Conservation (phyloP, 1,284 basidiomycete species). For the Ceratobasidium papillatum region DNA sequence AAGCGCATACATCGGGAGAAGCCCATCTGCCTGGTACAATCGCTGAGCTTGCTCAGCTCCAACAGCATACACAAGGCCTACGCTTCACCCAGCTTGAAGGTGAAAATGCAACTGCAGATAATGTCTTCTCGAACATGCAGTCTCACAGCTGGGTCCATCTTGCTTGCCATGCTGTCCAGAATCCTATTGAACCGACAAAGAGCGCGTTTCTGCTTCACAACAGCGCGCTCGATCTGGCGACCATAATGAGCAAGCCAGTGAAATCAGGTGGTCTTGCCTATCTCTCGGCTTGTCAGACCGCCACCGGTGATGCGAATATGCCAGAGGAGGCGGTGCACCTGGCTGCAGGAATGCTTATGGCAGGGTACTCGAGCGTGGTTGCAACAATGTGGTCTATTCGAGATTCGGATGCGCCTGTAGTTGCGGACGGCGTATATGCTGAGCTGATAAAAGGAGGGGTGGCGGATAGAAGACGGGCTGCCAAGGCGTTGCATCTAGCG, state of each 20-base stretch:
- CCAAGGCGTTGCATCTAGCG: background rate
- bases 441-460: background rate
- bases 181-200: background rate
- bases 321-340: constrained; percentile 17
- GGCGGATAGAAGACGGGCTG: background rate
- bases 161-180: constrained; percentile 24
- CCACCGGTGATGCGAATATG: constrained; percentile 13
- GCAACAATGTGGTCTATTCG: constrained; percentile 9
- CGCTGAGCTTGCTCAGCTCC: background rate
- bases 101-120: background rate
- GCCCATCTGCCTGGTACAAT: background rate
- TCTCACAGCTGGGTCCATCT: constrained; percentile 15
- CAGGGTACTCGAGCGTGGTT: constrained; percentile 5
- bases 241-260: background rate
- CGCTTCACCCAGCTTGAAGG: background rate
- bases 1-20: background rate
- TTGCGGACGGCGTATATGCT: background rate
- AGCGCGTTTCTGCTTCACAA: constrained; percentile 22
- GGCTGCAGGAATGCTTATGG: constrained; percentile 21
- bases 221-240: background rate
- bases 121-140: background rate
- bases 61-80: background rate
- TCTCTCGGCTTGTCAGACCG: constrained; percentile 14
- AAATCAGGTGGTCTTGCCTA: constrained; percentile 2
- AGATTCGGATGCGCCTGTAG: constrained; percentile 6